Percentiles rank a stretch among this genome's conserved stretches.
Evolutionary conservation across 2,329 filamentous ascomycete species (phyloP).

Genomic region (Sarocladium kiliense): DNA sequence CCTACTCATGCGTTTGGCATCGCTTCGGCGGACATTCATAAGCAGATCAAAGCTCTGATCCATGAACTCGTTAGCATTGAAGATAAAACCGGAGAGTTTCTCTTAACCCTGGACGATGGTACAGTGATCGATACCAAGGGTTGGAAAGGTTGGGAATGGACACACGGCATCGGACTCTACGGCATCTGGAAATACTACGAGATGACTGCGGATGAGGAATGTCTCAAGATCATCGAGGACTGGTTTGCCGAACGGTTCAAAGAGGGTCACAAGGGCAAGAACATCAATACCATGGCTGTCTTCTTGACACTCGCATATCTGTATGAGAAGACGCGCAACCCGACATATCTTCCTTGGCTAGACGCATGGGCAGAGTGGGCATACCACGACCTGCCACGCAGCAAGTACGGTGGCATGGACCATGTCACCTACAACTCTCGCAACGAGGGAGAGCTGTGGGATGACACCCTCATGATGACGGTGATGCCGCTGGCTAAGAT

Average conservation of each 20-base stretch:
- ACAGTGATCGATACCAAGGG: conserved; percentile 79
- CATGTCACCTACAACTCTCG: conserved; percentile 67
- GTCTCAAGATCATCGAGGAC: conserved; percentile 61
- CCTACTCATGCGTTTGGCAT: conserved; percentile 36
- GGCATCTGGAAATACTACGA: conserved; percentile 80
- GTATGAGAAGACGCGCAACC: conserved; percentile 69
- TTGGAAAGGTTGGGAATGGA: conserved; percentile 82
- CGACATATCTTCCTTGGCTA: conserved; percentile 69
- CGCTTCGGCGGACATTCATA: conserved; percentile 42
- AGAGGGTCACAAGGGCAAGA: conserved; percentile 71
- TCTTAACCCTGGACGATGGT: conserved; percentile 65
- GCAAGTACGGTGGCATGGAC: conserved; percentile 67
- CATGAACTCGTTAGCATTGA: conserved; percentile 72
- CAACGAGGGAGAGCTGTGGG: conserved; percentile 75
- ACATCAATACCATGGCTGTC: conserved; percentile 80
- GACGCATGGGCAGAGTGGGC: conserved; percentile 81
- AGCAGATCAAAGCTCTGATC: conserved; percentile 61
- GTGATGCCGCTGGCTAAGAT: conserved; percentile 78
- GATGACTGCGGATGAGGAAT: conserved; percentile 56
- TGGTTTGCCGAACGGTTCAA: conserved; percentile 69
- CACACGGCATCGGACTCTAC: conserved; percentile 74
- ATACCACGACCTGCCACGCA: conserved; percentile 69
- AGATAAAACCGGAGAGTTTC: conserved; percentile 69
- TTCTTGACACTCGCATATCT: conserved; percentile 71
- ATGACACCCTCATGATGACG: conserved; percentile 86